Percentiles rank a stretch among this genome's conserved stretches.
Conservation (phyloP, 1,284 basidiomycete genomes). For the Sanghuangporus sanghuang region DNA sequence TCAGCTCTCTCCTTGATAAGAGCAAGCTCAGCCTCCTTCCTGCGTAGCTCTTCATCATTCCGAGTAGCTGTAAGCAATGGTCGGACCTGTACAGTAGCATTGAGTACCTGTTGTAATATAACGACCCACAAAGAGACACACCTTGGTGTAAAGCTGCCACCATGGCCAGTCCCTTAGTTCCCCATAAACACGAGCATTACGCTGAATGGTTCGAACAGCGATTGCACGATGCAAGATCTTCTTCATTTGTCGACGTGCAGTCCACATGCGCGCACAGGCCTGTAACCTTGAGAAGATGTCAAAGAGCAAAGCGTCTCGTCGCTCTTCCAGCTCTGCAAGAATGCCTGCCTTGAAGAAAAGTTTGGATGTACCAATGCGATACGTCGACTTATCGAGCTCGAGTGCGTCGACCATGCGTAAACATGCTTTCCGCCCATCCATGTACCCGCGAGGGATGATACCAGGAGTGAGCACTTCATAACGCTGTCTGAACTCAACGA, state of each 20-base stretch:
- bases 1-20: slow-evolving; percentile 83
- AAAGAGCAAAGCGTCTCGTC: slow-evolving; percentile 81
- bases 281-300: slow-evolving; percentile 90
- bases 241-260: slow-evolving; percentile 86
- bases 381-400: slow-evolving; percentile 81
- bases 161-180: slow-evolving; percentile 94
- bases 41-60: slow-evolving; percentile 87
- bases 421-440: slow-evolving; percentile 95
- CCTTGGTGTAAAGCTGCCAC: slow-evolving; percentile 98
- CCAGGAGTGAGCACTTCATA: slow-evolving; percentile 96
- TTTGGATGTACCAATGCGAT: slow-evolving; percentile 94
- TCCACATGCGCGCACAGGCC: slow-evolving; percentile 81
- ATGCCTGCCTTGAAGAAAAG: slow-evolving; percentile 99
- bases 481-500: slow-evolving; percentile 95
- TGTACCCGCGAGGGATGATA: slow-evolving; percentile 89
- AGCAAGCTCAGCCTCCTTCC: slow-evolving; percentile 83
- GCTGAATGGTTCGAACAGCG: slow-evolving; percentile 89
- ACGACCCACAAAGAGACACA: slow-evolving; percentile 23
- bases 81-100: slow-evolving; percentile 54
- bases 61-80: slow-evolving; percentile 91
- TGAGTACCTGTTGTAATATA: slow-evolving; percentile 11
- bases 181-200: slow-evolving; percentile 89
- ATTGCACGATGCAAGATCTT: slow-evolving; percentile 93
- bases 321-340: slow-evolving; percentile 95
- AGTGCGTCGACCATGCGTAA: slow-evolving; percentile 89